Conservation (phyloP, 2,329 filamentous ascomycete species). For the Alternaria triticina region DNA sequence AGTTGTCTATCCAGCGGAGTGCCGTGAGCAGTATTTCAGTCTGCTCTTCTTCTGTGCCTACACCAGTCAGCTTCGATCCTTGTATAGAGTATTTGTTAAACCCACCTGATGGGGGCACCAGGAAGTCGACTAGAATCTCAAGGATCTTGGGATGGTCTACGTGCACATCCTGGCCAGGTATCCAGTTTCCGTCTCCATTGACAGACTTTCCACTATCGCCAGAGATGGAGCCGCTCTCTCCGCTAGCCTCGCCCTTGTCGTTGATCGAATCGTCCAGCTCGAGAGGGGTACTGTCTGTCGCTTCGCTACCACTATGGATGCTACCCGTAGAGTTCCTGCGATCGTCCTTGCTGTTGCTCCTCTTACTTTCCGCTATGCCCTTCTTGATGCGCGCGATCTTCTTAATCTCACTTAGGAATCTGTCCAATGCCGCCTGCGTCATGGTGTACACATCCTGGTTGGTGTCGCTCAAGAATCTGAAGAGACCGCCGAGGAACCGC, state of each 20-base stretch:
- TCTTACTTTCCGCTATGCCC: slow-evolving; percentile 85
- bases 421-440: slow-evolving; percentile 86
- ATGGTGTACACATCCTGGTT: slow-evolving; percentile 95
- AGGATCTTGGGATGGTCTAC: slow-evolving; percentile 92
- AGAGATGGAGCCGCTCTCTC: slow-evolving; percentile 39
- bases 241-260: slow-evolving; percentile 56
- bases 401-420: slow-evolving; percentile 92
- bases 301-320: slow-evolving; percentile 59
- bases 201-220: slow-evolving; percentile 47
- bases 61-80: slow-evolving; percentile 17
- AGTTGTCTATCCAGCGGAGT: slow-evolving; percentile 92
- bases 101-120: slow-evolving; percentile 72
- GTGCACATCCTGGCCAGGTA: slow-evolving; percentile 94
- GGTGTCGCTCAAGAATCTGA: slow-evolving; percentile 90
- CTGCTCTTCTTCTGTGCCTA: slow-evolving; percentile 67
- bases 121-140: slow-evolving; percentile 86
- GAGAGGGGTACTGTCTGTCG: slow-evolving; percentile 57
- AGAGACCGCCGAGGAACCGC: slow-evolving; percentile 85
- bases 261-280: slow-evolving; percentile 58
- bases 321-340: slow-evolving; percentile 71
- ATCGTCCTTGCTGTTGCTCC: slow-evolving; percentile 69
- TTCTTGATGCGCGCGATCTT: slow-evolving; percentile 92
- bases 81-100: no score
- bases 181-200: slow-evolving; percentile 86
- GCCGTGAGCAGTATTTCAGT: slow-evolving; percentile 85